A percentile compares a stretch with the other conserved stretches of the same genome.
phyloP scores from a whole-genome alignment of 805 yeast species.

The Helenozyma rhizophorensis region DNA sequence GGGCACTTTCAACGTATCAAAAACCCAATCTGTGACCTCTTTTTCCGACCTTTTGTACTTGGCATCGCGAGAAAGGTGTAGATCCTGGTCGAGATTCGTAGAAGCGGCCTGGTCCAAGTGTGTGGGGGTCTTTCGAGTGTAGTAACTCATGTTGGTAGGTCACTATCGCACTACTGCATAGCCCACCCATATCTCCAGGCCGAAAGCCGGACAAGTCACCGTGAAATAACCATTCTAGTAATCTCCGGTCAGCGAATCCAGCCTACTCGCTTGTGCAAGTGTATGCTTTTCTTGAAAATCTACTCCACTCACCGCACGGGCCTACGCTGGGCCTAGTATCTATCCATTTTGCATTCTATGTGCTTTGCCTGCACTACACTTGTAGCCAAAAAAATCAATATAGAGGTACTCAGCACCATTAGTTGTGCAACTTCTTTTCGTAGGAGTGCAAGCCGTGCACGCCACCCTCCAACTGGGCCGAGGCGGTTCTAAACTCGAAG shows the following conservation, averaged over 20 bases:
- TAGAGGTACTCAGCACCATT: constrained; percentile 21
- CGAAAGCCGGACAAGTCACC: no score
- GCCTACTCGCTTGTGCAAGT: no score
- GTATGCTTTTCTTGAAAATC: no score
- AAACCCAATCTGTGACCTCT: constrained; percentile 56
- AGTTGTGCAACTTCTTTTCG: constrained; percentile 95
- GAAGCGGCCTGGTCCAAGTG: constrained; percentile 13
- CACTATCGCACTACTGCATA: no score
- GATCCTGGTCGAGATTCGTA: constrained; percentile 63
- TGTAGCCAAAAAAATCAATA: no score
- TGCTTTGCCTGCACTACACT: no score
- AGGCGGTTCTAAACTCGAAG: constrained; percentile 96
- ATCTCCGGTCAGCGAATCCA: no score
- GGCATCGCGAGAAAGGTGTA: constrained; percentile 43
- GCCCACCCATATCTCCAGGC: no score
- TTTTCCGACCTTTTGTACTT: constrained; percentile 44
- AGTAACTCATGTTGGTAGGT: neutral
- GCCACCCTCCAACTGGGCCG: constrained; percentile 99
- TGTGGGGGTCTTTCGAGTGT: neutral
- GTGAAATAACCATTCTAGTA: no score
- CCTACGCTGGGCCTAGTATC: no score
- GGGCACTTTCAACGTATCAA: constrained; percentile 22
- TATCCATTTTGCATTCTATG: no score
- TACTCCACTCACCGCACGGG: no score
- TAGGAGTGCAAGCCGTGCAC: constrained; percentile 93